phyloP scores from a whole-genome alignment of 2,329 filamentous ascomycete species.

The Penicillium janthinellum region DNA sequence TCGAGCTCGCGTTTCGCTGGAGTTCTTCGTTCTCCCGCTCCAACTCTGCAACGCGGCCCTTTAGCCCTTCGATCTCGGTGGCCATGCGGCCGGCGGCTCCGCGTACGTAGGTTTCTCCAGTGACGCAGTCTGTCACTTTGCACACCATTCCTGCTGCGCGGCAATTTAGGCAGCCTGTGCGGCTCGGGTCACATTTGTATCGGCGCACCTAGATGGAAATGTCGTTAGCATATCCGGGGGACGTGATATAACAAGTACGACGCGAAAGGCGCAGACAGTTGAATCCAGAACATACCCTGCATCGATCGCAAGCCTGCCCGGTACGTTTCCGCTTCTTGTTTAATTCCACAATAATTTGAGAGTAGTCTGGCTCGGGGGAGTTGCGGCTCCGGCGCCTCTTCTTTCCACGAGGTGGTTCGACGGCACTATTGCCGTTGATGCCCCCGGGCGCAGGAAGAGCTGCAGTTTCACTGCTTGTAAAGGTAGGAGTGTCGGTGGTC shows the following conservation, averaged over 20 bases:
- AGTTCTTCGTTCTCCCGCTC: conserved; percentile 25
- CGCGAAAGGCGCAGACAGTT: neutral
- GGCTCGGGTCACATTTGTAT: neutral
- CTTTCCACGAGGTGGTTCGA: neutral
- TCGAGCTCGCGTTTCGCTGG: neutral
- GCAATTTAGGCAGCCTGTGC: neutral
- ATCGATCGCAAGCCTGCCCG: conserved; percentile 19
- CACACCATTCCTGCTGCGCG: neutral
- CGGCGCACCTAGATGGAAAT: neutral
- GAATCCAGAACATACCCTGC: conserved; percentile 9
- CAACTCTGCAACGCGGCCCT: conserved; percentile 4
- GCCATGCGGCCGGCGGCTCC: conserved; percentile 2
- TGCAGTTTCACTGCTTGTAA: neutral
- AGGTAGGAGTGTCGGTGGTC: neutral
- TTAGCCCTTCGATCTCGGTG: neutral
- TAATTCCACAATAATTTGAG: neutral
- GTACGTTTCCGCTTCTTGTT: conserved; percentile 1
- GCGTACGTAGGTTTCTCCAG: conserved; percentile 2
- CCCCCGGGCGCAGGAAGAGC: neutral
- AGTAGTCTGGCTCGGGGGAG: conserved; percentile 9
- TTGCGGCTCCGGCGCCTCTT: conserved; percentile 7
- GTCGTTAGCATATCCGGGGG: neutral
- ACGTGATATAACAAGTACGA: neutral
- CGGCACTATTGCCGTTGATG: neutral
- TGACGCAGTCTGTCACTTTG: conserved; percentile 5